Evolutionary conservation across 768 basidiomycete species (phyloP), one percentile per base, ranked within the genome.

Genomic region (Podaxis pistillaris): DNA sequence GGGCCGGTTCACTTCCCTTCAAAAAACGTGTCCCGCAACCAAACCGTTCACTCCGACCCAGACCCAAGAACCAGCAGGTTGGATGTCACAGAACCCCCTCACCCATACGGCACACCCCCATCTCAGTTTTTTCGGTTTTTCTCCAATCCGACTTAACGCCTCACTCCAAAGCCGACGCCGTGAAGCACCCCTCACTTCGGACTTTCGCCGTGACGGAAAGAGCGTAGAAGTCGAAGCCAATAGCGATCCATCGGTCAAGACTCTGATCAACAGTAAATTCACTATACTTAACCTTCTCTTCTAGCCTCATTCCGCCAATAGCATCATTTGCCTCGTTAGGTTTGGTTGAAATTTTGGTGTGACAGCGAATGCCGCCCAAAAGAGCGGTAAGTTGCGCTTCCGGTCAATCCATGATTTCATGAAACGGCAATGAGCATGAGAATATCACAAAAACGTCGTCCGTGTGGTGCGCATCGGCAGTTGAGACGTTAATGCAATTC

Each of bases 271-370:
- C 36, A 40, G 56, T 49, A 22, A 56, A 50, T 6, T 36, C 30
- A 8, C 37, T 62, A 62, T 56, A 46, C 51, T 47, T 62, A 47
- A 46, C 41, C 54, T 47, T 49, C 47, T 37, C 61, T 62, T 62
- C 61, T 62, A 62, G 61, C 15, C 54, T 37, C 36, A 36, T 50
- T 56, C 30, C 28, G 8, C 22, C 46, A 38, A 46, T 38, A 15
- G 44, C 44, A 38, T 49, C 40, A 41, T 28, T 36, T 62, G 24
- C 53, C 53, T 50, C 15, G n/a, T 47, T 40, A 12, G 38, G 54
- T 28, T 28, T 62, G 55, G 55, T 56, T 44, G 55, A 41, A 56
- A 33, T 6, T 30, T 13, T 46, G 44, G 44, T 13, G 36, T 56
- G 54, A 56, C 61, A 62, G 28, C n/a, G 37, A 41, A 33, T n/a